A percentile compares a stretch with the other conserved stretches of the same genome.
These are phyloP conservation scores for Boletus smithii DNA, from an alignment of 1,284 basidiomycete species.

Conservation along the genomic window DNA sequence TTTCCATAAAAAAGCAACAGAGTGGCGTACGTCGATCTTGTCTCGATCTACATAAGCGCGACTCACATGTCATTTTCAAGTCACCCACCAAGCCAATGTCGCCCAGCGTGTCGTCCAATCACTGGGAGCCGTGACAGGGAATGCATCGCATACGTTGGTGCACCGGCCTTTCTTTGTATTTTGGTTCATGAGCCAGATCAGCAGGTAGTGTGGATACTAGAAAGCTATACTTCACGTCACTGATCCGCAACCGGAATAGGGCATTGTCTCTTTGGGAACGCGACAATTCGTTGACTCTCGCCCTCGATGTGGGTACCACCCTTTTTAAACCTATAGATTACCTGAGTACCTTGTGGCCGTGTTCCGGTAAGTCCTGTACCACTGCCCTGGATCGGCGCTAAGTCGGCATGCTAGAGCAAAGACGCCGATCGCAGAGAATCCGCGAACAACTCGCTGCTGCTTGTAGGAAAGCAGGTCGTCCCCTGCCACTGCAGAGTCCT, in stretches of 20 bases:
- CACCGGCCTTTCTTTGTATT: conserved; percentile 67
- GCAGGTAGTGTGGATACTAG: conserved; percentile 44
- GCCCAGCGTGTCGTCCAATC: conserved; percentile 59
- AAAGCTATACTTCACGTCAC: conserved; percentile 1
- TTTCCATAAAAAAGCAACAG: conserved; percentile 65
- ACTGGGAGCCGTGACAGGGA: conserved; percentile 61
- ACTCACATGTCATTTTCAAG: conserved; percentile 35
- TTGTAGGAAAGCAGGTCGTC: conserved; percentile 48
- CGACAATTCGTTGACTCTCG: conserved; percentile 57
- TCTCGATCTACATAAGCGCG: conserved; percentile 4
- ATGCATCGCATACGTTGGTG: conserved; percentile 49
- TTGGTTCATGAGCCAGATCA: conserved; percentile 76
- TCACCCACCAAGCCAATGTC: conserved; percentile 59
- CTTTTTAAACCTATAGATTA: conserved; percentile 63
- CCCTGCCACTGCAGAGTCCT: conserved; percentile 27
- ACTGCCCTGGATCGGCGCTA: conserved; percentile 1
- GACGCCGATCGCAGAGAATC: conserved; percentile 45
- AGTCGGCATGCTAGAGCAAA: conserved; percentile 44
- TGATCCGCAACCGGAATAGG: conserved; percentile 35
- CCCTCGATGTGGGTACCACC: conserved; percentile 63
- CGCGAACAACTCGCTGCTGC: conserved; percentile 46
- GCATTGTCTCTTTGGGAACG: conserved; percentile 59
- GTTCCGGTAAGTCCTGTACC: conserved; percentile 44
- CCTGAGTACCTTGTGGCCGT: conserved; percentile 66
- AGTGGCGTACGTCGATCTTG: conserved; percentile 59